A percentile compares a stretch with the other conserved stretches of the same genome.
These are phyloP conservation scores for Physcia stellaris DNA, from an alignment of 495 filamentous ascomycete species.

Conservation along the genomic window DNA sequence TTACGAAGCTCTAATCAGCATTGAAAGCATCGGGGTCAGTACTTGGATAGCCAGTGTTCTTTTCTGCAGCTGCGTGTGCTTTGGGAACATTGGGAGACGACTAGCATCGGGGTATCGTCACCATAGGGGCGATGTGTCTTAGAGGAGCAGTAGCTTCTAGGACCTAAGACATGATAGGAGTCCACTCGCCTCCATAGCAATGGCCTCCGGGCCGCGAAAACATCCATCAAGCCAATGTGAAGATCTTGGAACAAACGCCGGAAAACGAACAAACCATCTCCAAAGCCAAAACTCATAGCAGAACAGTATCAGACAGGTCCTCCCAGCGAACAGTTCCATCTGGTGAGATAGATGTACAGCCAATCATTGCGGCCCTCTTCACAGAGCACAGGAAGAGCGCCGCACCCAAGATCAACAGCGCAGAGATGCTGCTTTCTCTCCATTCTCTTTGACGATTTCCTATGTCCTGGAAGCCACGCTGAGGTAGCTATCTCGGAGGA, in stretches of 20 bases:
- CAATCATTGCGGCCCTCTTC: constrained; percentile 57
- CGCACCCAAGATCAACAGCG: constrained; percentile 57
- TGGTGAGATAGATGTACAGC: constrained; percentile 44
- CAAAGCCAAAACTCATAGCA: no score
- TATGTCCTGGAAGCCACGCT: constrained; percentile 38
- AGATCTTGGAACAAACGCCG: not conserved
- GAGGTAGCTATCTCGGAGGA: constrained; percentile 34
- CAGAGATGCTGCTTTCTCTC: constrained; percentile 33
- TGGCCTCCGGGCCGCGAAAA: not conserved
- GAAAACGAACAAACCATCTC: not conserved
- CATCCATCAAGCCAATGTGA: not conserved
- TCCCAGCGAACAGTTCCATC: no score
- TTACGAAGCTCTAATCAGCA: constrained; percentile 40
- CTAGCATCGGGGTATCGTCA: constrained; percentile 39
- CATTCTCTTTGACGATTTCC: constrained; percentile 54
- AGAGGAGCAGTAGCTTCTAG: no score
- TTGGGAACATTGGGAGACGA: constrained; percentile 86
- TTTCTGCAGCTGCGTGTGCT: constrained; percentile 89
- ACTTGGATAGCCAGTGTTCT: constrained; percentile 87
- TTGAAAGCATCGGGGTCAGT: constrained; percentile 63
- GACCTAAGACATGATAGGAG: not conserved
- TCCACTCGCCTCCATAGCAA: not conserved
- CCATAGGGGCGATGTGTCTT: no score
- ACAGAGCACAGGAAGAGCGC: constrained; percentile 32
- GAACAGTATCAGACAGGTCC: no score